phyloP scores from a whole-genome alignment of 441 rosid species.

The Aleurites moluccanus region DNA sequence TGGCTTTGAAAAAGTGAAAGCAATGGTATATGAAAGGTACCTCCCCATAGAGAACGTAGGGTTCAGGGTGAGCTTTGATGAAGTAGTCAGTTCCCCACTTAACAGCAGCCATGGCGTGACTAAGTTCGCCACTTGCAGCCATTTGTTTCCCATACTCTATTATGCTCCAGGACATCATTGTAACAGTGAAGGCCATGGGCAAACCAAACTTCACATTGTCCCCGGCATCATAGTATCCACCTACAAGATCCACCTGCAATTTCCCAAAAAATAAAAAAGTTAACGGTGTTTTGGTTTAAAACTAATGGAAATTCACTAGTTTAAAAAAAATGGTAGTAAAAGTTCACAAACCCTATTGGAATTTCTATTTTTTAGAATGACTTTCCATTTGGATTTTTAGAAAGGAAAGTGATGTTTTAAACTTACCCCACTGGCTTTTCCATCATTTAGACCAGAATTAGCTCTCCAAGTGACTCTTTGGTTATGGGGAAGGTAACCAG shows the following conservation, averaged over 20 bases:
- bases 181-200: constrained; percentile 91
- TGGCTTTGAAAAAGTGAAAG: background rate
- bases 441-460: constrained; percentile 87
- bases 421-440: constrained; percentile 90
- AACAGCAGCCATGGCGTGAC: constrained; percentile 72
- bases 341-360: background rate
- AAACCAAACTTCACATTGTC: constrained; percentile 93
- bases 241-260: constrained; percentile 76
- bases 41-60: constrained; percentile 84
- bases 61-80: constrained; percentile 87
- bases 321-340: background rate
- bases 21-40: constrained; percentile 25
- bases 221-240: constrained; percentile 95
- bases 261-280: background rate
- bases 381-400: too few relatives aligned
- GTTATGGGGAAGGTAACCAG: constrained; percentile 77
- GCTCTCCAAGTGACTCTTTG: constrained; percentile 95
- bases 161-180: constrained; percentile 96
- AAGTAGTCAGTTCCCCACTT: constrained; percentile 95
- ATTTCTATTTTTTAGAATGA: background rate
- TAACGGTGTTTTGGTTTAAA: background rate
- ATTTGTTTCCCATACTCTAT: constrained; percentile 76
- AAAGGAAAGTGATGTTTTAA: background rate
- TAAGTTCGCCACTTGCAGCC: constrained; percentile 64
- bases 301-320: background rate